Evolutionary conservation across 345 rosid genomes (phyloP).

Genomic region (Eucalyptus polyanthemos): DNA sequence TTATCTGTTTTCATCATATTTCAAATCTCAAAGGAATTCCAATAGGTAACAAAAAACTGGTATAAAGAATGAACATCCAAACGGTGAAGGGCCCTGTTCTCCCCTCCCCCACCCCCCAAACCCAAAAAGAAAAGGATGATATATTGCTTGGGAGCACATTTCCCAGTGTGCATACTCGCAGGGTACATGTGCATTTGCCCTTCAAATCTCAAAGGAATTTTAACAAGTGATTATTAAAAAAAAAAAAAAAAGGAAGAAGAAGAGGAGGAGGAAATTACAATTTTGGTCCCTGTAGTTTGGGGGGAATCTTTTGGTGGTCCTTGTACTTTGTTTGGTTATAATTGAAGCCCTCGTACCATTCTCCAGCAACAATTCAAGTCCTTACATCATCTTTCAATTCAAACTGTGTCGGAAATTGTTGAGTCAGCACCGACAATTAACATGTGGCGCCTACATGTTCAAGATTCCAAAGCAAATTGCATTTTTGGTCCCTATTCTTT

Average conservation of each 20-base stretch:
- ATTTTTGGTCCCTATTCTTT: background rate
- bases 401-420: background rate
- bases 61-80: background rate
- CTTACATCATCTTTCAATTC: background rate
- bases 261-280: background rate
- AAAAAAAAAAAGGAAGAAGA: fast-evolving
- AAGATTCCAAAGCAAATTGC: background rate
- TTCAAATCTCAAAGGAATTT: background rate
- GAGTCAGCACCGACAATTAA: background rate
- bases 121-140: background rate
- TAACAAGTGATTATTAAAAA: background rate
- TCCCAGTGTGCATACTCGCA: background rate
- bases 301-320: background rate
- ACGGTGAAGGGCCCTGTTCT: background rate
- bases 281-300: background rate
- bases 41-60: background rate
- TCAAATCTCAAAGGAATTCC: background rate
- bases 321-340: background rate
- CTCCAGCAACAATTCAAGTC: background rate
- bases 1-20: background rate
- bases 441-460: background rate
- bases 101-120: no score
- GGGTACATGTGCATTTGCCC: background rate
- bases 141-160: background rate
- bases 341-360: background rate